Base-by-base conservation (phyloP, 1,139 yeast species). In the Candida smagusa region DNA sequence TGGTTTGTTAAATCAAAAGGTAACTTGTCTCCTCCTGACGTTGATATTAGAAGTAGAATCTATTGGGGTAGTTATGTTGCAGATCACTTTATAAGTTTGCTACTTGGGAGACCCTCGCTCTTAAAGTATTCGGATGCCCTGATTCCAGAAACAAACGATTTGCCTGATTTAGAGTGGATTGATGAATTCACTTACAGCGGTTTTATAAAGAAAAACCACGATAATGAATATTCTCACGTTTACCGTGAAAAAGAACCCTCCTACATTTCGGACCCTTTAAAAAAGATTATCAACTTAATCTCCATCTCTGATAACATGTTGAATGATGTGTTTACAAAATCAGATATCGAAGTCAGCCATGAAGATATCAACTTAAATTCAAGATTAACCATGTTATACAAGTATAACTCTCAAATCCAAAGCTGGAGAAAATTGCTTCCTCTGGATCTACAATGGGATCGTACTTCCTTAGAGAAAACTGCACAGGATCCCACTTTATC, bases 11-110 rank as follows among this genome's bases (percentile, higher is more conserved):
- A 54, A 36, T 49, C 52, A 4, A 49, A 48, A 12, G 66, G 63
- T 36, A 56, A 56, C 25, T 47, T 65, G 35, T 52, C 57, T 36
- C 56, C 58, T 2, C 53, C 70, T 27, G 81, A 77, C 50, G 66
- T 74, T 9, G 77, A 73, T 30, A 79, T 80, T 40, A 63, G 83
- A 44, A 71, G 79, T 31, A 60, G 86, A 44, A 76, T 80, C 7
- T 80, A 77, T 52, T 80, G 86, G 86, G 85, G 86, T 2, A 72
- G 81, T 38, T 80, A 75, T 49, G 64, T 79, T 44, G 82, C 84
- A 3, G 86, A 80, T 50, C 83, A 79, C 49, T 77, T 79, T 47
- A 75, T 79, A 22, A 73, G 81, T 52, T 57, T 79, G 35, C 61
- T 79, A 36, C 54, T 79, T 36, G 85, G 86, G 2, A 56, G 85